Conservation (phyloP, 305 asterid genomes). For the Solanum aculeatissimum region DNA sequence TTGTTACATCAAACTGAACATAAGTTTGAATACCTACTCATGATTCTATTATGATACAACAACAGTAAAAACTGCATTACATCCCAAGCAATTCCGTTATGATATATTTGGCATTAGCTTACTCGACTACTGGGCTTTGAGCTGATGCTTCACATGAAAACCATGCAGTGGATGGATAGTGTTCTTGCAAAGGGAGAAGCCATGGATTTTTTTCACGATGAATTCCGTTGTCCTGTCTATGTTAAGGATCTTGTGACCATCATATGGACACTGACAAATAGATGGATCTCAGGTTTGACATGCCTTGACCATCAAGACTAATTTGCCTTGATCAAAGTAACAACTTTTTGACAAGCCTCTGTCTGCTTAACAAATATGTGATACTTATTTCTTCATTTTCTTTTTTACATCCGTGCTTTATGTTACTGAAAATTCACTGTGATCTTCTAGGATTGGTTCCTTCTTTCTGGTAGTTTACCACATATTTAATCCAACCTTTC, state of each 20-base stretch:
- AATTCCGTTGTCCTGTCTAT: slow-evolving; percentile 89
- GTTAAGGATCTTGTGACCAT: slow-evolving; percentile 68
- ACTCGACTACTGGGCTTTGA: background rate
- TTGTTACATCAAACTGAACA: background rate
- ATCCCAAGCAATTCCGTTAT: background rate
- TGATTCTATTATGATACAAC: background rate
- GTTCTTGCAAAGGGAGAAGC: slow-evolving; percentile 67
- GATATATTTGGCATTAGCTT: background rate
- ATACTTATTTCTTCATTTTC: background rate
- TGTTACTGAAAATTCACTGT: background rate
- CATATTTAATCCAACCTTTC: background rate
- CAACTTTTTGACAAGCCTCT: background rate
- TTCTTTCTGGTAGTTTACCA: background rate
- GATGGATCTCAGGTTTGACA: slow-evolving; percentile 78
- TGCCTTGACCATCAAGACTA: background rate
- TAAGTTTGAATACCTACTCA: background rate
- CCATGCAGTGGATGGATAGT: slow-evolving; percentile 82
- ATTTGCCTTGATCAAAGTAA: background rate
- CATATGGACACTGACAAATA: slow-evolving; percentile 28
- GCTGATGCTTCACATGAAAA: slow-evolving; percentile 1
- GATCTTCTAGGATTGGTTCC: background rate
- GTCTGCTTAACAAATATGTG: background rate
- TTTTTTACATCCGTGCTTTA: background rate
- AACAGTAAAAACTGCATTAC: background rate
- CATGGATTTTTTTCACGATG: slow-evolving; percentile 63